These are phyloP conservation scores for Lumnitzera littorea DNA, from an alignment of 345 rosid species.

Conservation along the genomic window DNA sequence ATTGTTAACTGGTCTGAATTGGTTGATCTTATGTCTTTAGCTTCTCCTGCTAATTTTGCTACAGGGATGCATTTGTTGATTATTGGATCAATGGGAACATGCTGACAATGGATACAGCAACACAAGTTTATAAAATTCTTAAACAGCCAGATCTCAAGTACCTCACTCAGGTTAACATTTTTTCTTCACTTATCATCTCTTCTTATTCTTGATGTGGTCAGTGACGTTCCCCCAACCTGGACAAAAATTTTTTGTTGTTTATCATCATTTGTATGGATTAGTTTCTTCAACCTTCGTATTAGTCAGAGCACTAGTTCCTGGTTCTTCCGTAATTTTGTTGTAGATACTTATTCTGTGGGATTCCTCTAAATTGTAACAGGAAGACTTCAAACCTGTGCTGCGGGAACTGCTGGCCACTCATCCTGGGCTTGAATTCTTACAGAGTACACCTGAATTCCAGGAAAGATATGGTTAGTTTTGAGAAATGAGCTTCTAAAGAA, in stretches of 20 bases:
- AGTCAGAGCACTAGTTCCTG: too few relatives aligned
- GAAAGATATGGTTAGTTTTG: conserved; percentile 89
- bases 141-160: conserved; percentile 60
- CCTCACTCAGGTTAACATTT: conserved; percentile 60
- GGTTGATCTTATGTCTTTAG: conserved; percentile 1
- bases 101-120: conserved; percentile 59
- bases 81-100: conserved; percentile 74
- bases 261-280: too few relatives aligned
- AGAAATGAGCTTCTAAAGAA: neutral
- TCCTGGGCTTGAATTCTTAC: conserved; percentile 94
- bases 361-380: conserved; percentile 31
- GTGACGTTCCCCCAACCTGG: neutral
- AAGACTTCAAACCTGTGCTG: conserved; percentile 86
- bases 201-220: neutral
- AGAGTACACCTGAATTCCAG: conserved; percentile 97
- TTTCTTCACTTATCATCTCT: neutral
- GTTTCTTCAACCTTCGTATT: too few relatives aligned
- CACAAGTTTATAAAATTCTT: conserved; percentile 57
- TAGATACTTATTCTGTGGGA: too few relatives aligned
- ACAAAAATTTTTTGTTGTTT: neutral
- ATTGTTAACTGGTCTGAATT: neutral
- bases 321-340: too few relatives aligned
- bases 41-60: conserved; percentile 2
- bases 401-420: conserved; percentile 87
- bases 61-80: conserved; percentile 62